phyloP scores from a whole-genome alignment of 306 rosid species.

The Cucurbita moschata region DNA sequence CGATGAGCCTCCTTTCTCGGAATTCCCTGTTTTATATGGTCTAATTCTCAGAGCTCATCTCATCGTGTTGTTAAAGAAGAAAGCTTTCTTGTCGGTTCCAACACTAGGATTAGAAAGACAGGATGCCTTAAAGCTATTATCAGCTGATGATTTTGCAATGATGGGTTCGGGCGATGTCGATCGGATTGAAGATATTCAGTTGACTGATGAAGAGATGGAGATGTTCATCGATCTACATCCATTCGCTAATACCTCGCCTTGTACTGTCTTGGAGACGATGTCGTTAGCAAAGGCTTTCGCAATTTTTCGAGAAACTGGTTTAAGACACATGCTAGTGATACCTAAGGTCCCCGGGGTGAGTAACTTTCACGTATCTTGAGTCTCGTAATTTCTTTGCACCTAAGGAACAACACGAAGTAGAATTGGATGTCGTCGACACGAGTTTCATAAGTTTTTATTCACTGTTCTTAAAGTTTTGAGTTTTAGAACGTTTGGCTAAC shows the following conservation, averaged over 20 bases:
- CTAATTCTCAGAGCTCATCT: conserved; percentile 73
- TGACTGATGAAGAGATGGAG: conserved; percentile 69
- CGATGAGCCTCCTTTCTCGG: conserved; percentile 57
- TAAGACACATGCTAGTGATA: conserved; percentile 79
- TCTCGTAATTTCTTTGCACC: not conserved
- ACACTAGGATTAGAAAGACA: conserved; percentile 9
- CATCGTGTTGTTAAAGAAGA: conserved; percentile 59
- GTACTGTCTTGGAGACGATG: conserved; percentile 86
- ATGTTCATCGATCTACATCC: conserved; percentile 87
- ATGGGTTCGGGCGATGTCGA: conserved; percentile 38
- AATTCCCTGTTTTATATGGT: conserved; percentile 54
- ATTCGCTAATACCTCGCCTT: conserved; percentile 76
- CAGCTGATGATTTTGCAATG: conserved; percentile 60
- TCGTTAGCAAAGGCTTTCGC: conserved; percentile 70
- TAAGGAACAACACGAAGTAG: not conserved
- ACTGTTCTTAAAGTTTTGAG: not conserved
- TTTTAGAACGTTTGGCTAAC: not conserved
- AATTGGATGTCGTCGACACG: not conserved
- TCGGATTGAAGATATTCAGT: conserved; percentile 38
- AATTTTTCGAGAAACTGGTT: conserved; percentile 70
- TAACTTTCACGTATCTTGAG: conserved; percentile 8
- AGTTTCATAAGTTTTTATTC: not conserved
- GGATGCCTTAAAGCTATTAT: conserved; percentile 25
- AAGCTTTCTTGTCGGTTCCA: conserved; percentile 38
- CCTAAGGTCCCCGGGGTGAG: conserved; percentile 78